Evolutionary conservation across 768 basidiomycete species (phyloP).

Genomic region (Pleurotus tuoliensis): DNA sequence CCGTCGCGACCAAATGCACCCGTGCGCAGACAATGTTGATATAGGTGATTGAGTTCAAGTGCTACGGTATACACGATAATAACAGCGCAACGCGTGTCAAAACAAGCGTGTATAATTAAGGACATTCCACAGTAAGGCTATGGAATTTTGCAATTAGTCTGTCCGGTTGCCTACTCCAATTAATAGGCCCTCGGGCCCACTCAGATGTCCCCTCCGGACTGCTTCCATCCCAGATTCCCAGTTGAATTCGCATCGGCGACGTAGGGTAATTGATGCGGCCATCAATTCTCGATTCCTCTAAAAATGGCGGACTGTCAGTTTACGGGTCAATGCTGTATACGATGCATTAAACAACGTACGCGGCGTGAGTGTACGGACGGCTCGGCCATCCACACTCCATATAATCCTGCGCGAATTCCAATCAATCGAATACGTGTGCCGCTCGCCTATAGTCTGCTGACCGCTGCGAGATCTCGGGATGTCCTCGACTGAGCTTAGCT

Average conservation of each 20-base stretch:
- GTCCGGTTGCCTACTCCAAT: constrained; percentile 30
- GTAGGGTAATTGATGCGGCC: constrained; percentile 32
- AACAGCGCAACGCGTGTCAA: too few relatives aligned
- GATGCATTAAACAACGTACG: constrained; percentile 12
- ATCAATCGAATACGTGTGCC: constrained; percentile 35
- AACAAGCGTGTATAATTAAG: not conserved
- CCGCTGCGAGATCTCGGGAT: constrained; percentile 10
- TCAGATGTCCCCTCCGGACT: constrained; percentile 33
- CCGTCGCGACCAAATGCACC: too few relatives aligned
- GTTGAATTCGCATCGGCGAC: constrained; percentile 31
- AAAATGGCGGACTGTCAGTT: not conserved
- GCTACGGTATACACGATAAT: too few relatives aligned
- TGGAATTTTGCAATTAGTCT: constrained; percentile 29
- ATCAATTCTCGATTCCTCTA: constrained; percentile 29
- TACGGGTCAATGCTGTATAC: not conserved
- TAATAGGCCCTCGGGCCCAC: constrained; percentile 41
- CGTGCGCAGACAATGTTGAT: too few relatives aligned
- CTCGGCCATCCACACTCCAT: constrained; percentile 35
- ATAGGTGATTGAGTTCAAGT: too few relatives aligned
- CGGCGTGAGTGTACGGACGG: constrained; percentile 25
- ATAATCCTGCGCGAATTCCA: constrained; percentile 33
- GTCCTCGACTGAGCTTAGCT: constrained; percentile 29
- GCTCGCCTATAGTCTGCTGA: constrained; percentile 9
- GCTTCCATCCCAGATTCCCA: constrained; percentile 47
- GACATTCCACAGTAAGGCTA: constrained; percentile 35